Base-by-base conservation (phyloP, 1,139 yeast genomes). In the Meyerozyma smithsonii region DNA sequence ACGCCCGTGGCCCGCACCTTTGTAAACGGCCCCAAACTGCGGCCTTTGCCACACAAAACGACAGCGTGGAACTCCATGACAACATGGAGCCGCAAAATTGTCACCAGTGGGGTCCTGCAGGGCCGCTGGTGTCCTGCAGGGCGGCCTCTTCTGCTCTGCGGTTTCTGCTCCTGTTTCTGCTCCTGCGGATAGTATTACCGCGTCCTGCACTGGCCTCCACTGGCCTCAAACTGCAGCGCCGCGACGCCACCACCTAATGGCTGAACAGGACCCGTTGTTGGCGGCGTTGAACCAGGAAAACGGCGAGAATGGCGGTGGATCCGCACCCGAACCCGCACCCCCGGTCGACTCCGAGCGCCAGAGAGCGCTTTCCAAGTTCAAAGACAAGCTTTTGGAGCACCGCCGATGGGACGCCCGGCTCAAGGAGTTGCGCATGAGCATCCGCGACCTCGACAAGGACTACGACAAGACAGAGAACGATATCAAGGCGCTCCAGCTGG, bases 401-500 rank as follows among this genome's bases (percentile, higher is more conserved):
- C 79, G 96, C 56, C 88, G 88, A 57, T 89, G 95, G 87, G 97
- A 92, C 58, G 87, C 95, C 35, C 81, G 89, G 56, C 74, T 94
- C 55, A 92, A 89, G 62, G 90, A 84, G 40, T 73, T 90, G 48
- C 78, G 98, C 51, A 68, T 87, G 57, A 79, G 84, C 46, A 86
- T 92, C 67, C 83, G 90, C 62, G 95, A 79, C 51, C 69, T 89
- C 50, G 96, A 89, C 49, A 81, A 79, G 56, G 84, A 84, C 48
- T 92, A 81, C 61, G 94, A 86, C 43, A 89, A 88, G 69, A 90
- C 98, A 3, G 99, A 94, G 62, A 90, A 89, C 53, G 97, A 92
- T 56, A 92, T 92, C 61, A 90, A 89, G 65, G 97, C 98, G 4
- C 74, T 94, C 50, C 99, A 94, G 64, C 84, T 95, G 46, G 96